These are phyloP conservation scores for Allomyces macrogynus DNA, from an alignment of 192 early-diverging fungal species.

Conservation along the genomic window DNA sequence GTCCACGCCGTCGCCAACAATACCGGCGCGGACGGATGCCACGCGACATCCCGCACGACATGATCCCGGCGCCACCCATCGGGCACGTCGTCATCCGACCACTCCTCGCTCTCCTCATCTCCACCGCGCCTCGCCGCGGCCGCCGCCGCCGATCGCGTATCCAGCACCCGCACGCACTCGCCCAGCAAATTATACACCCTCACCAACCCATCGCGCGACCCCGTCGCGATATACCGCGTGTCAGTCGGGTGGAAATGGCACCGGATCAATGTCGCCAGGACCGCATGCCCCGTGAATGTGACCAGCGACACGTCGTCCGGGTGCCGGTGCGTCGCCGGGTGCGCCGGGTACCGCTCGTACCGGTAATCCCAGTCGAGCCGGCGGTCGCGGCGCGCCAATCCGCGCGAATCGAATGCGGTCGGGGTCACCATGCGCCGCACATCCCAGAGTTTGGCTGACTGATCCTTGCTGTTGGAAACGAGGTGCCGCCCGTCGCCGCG, in stretches of 20 bases:
- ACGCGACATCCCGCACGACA: constrained; percentile 27
- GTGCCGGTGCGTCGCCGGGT: constrained; percentile 11
- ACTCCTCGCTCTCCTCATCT: background rate
- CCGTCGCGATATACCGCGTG: constrained; percentile 41
- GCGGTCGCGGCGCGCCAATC: background rate
- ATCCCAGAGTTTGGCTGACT: constrained; percentile 47
- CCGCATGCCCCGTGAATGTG: constrained; percentile 37
- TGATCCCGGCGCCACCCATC: constrained; percentile 2
- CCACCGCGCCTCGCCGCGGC: background rate
- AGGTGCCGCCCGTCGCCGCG: constrained; percentile 43
- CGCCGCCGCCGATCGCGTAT: constrained; percentile 9
- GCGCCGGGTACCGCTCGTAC: constrained; percentile 17
- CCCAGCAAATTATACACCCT: constrained; percentile 22
- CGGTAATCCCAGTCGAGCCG: constrained; percentile 12
- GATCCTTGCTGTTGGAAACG: constrained; percentile 50
- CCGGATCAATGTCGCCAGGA: constrained; percentile 43
- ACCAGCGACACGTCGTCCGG: constrained; percentile 31
- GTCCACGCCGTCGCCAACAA: no score
- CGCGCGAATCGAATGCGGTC: constrained; percentile 6
- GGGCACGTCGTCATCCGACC: background rate
- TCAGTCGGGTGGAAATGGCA: constrained; percentile 41
- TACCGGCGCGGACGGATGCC: constrained; percentile 16
- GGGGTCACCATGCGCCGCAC: constrained; percentile 11
- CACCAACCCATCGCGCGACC: constrained; percentile 29
- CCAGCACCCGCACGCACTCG: constrained; percentile 4